A percentile compares a stretch with the other conserved stretches of the same genome.
phyloP scores from a whole-genome alignment of 2,329 filamentous ascomycete species.

The Fusarium nygamai region DNA sequence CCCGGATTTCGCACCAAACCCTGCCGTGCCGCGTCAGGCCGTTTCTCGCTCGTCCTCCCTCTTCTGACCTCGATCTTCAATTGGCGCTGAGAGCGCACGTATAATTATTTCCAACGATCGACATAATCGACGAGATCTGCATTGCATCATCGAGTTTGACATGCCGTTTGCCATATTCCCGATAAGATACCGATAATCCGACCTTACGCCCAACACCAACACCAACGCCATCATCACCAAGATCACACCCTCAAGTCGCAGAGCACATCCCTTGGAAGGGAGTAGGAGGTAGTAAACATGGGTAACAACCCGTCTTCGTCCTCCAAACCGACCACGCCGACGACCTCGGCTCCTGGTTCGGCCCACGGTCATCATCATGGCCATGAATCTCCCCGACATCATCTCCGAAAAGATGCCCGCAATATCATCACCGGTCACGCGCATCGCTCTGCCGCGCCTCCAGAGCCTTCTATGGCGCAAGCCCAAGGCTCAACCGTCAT shows the following conservation, averaged over 20 bases:
- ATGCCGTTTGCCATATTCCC: conserved; percentile 22
- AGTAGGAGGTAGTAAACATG: conserved; percentile 41
- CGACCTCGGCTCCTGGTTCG: conserved; percentile 42
- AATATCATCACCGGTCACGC: conserved; percentile 66
- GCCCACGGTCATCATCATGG: conserved; percentile 36
- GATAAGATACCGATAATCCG: conserved; percentile 29
- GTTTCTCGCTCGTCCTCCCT: conserved; percentile 18
- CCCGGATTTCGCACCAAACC: conserved; percentile 22
- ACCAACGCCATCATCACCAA: neutral
- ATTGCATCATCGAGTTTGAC: conserved; percentile 23
- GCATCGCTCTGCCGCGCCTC: conserved; percentile 67
- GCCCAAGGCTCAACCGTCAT: conserved; percentile 66
- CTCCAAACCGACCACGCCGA: conserved; percentile 50
- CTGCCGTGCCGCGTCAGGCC: conserved; percentile 32
- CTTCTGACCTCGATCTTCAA: conserved; percentile 7
- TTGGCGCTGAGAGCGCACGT: conserved; percentile 33
- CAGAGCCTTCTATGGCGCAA: conserved; percentile 70
- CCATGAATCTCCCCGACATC: conserved; percentile 45
- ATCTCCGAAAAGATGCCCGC: conserved; percentile 50
- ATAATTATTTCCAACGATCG: neutral
- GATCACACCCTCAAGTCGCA: neutral
- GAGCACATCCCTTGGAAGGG: conserved; percentile 7
- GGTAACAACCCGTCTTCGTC: conserved; percentile 53
- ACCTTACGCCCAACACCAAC: neutral
- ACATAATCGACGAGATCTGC: neutral